phyloP scores from a whole-genome alignment of 2,329 filamentous ascomycete genomes.

The Rhynchosporium secalis region DNA sequence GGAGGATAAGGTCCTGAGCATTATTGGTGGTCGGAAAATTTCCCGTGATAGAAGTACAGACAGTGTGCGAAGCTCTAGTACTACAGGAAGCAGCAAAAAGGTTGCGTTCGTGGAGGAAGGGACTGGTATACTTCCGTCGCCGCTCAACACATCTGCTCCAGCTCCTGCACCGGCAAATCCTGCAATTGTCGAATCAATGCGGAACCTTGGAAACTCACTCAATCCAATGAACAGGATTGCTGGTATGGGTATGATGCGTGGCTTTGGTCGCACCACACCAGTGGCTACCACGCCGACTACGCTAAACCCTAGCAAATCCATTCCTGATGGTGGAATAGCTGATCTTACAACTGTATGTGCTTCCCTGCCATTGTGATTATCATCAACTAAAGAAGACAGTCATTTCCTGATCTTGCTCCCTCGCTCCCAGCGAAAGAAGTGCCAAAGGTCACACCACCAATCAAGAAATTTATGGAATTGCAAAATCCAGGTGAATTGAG shows the following conservation, averaged over 20 bases:
- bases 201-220: slow-evolving; percentile 74
- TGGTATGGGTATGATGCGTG: slow-evolving; percentile 71
- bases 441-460: slow-evolving; percentile 63
- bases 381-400: slow-evolving; percentile 43
- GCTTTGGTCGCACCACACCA: slow-evolving; percentile 61
- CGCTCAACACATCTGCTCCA: slow-evolving; percentile 34
- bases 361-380: not conserved
- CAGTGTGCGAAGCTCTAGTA: slow-evolving; percentile 60
- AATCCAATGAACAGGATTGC: slow-evolving; percentile 82
- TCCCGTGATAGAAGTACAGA: slow-evolving; percentile 74
- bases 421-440: slow-evolving; percentile 55
- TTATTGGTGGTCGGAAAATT: slow-evolving; percentile 66
- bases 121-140: slow-evolving; percentile 42
- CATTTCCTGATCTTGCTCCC: slow-evolving; percentile 60
- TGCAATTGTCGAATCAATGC: slow-evolving; percentile 75
- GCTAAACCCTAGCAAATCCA: slow-evolving; percentile 44
- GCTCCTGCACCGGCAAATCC: slow-evolving; percentile 48
- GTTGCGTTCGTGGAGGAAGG: slow-evolving; percentile 49
- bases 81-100: slow-evolving; percentile 54
- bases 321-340: slow-evolving; percentile 50
- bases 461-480: slow-evolving; percentile 71
- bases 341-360: slow-evolving; percentile 56
- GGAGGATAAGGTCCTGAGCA: slow-evolving; percentile 67
- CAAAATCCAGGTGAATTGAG: slow-evolving; percentile 69
- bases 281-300: slow-evolving; percentile 44